Evolutionary conservation across 2,329 filamentous ascomycete genomes (phyloP).

Genomic region (Exophiala calicioides): DNA sequence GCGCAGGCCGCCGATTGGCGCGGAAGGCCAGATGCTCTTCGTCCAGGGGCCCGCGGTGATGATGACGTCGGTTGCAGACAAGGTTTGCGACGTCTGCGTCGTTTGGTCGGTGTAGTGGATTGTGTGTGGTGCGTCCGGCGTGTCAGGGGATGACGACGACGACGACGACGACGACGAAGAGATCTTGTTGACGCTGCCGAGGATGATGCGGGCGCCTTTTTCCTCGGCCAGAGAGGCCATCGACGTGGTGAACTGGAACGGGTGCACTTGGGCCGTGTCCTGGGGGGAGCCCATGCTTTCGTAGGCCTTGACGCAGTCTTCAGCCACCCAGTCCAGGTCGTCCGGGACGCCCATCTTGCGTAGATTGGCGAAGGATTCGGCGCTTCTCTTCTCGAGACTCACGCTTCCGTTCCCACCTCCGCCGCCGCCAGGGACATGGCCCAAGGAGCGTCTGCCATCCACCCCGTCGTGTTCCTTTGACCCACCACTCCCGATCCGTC

Average conservation of each 20-base stretch:
- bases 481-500: slow-evolving; percentile 28
- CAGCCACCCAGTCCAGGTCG: slow-evolving; percentile 82
- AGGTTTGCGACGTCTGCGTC: slow-evolving; percentile 48
- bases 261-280: slow-evolving; percentile 92
- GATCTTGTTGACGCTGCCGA: slow-evolving; percentile 70
- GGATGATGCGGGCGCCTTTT: slow-evolving; percentile 66
- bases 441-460: slow-evolving; percentile 32
- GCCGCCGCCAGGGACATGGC: slow-evolving; percentile 18
- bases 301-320: slow-evolving; percentile 67
- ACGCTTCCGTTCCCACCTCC: slow-evolving; percentile 37
- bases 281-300: slow-evolving; percentile 78
- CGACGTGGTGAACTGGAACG: slow-evolving; percentile 81
- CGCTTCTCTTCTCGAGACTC: slow-evolving; percentile 58
- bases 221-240: slow-evolving; percentile 76
- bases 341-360: slow-evolving; percentile 65
- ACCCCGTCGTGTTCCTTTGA: slow-evolving; percentile 37
- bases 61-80: slow-evolving; percentile 62
- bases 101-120: slow-evolving; percentile 62
- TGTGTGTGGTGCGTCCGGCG: slow-evolving; percentile 39
- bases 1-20: slow-evolving; percentile 61
- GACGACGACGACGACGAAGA: slow-evolving; percentile 9
- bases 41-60: slow-evolving; percentile 67
- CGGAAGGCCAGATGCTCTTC: slow-evolving; percentile 50
- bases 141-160: too few relatives aligned
- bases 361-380: slow-evolving; percentile 52